phyloP scores from a whole-genome alignment of 257 asterid species.

The Plectranthus barbatus region DNA sequence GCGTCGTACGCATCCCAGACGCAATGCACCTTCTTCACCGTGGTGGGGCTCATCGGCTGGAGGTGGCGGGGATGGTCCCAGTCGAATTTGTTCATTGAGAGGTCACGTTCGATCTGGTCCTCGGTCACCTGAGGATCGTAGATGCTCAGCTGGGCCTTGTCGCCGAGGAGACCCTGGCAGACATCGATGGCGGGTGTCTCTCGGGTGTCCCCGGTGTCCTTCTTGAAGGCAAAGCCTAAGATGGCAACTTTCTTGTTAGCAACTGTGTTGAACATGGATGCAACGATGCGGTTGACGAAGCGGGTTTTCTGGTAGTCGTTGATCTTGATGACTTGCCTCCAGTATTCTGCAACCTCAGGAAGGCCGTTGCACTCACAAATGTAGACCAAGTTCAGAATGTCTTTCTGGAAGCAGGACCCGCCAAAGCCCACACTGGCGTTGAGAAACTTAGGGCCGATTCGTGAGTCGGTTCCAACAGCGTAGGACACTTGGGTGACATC shows the following conservation, averaged over 20 bases:
- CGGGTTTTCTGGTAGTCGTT: too few species aligned
- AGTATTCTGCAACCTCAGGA: slow-evolving; percentile 66
- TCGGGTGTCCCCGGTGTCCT: slow-evolving; percentile 62
- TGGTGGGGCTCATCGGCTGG: slow-evolving; percentile 72
- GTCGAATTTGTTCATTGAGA: slow-evolving; percentile 58
- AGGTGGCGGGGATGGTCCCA: slow-evolving; percentile 76
- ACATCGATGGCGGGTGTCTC: slow-evolving; percentile 72
- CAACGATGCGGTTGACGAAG: too few species aligned
- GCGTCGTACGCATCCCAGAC: slow-evolving; percentile 67
- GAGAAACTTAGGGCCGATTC: slow-evolving; percentile 62
- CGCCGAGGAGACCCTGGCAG: slow-evolving; percentile 61
- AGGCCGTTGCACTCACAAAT: slow-evolving; percentile 74
- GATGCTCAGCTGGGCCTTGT: slow-evolving; percentile 57
- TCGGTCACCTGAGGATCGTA: slow-evolving; percentile 66
- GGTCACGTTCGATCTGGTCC: slow-evolving; percentile 65
- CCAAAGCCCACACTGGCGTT: slow-evolving; percentile 68
- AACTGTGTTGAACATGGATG: too few species aligned
- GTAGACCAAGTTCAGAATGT: slow-evolving; percentile 60
- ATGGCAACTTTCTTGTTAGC: too few species aligned
- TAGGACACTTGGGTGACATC: slow-evolving; percentile 49
- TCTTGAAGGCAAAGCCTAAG: too few species aligned
- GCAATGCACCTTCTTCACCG: slow-evolving; percentile 38
- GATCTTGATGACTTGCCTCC: too few species aligned
- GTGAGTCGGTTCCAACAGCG: slow-evolving; percentile 59
- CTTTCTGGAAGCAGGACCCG: slow-evolving; percentile 72